Evolutionary conservation across 768 basidiomycete species (phyloP).

Genomic region (Aureoboletus auriporus): DNA sequence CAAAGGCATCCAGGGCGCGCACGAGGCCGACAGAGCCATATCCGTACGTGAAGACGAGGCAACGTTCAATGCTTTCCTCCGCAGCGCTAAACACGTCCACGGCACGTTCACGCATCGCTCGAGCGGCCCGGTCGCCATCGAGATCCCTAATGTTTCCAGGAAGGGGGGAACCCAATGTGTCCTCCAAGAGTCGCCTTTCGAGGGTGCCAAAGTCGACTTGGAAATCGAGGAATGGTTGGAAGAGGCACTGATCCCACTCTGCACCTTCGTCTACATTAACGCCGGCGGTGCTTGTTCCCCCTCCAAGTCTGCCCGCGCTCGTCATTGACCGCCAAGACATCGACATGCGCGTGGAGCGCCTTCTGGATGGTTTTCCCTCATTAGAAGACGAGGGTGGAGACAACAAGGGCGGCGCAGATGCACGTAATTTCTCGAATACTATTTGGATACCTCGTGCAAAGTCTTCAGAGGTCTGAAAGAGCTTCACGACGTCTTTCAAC

Average conservation of each 20-base stretch:
- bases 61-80: constrained; percentile 76
- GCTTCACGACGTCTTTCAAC: constrained; percentile 65
- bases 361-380: constrained; percentile 36
- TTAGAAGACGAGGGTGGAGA: constrained; percentile 22
- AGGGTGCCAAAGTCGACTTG: constrained; percentile 80
- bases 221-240: constrained; percentile 91
- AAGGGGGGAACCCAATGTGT: constrained; percentile 48
- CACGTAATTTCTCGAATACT: constrained; percentile 69
- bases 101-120: constrained; percentile 69
- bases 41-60: constrained; percentile 81
- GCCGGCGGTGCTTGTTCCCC: constrained; percentile 1
- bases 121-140: constrained; percentile 45
- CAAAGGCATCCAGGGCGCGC: constrained; percentile 65
- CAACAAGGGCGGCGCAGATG: constrained; percentile 25
- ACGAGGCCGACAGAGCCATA: constrained; percentile 77
- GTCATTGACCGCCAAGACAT: constrained; percentile 53
- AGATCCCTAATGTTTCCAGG: constrained; percentile 19
- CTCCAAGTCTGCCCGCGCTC: constrained; percentile 16
- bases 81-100: constrained; percentile 72
- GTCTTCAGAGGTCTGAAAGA: constrained; percentile 75
- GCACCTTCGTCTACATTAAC: constrained; percentile 18
- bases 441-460: constrained; percentile 73
- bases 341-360: constrained; percentile 61
- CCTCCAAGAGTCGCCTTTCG: constrained; percentile 68
- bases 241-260: constrained; percentile 90